Conservation (phyloP, 179 eudicot genomes). For the Gypsophila paniculata region DNA sequence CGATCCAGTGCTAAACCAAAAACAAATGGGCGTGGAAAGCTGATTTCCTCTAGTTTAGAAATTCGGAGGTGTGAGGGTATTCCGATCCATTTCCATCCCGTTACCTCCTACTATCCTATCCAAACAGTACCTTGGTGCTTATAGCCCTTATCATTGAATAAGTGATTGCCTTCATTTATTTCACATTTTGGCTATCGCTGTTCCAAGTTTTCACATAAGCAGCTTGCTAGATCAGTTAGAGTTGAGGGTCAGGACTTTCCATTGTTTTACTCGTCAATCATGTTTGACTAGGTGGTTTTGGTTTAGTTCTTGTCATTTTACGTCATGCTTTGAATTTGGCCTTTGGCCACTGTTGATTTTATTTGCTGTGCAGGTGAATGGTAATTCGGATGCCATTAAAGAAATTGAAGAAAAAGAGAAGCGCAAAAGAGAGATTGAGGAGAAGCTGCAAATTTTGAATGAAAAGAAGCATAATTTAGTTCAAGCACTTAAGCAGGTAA, state of each 20-base stretch:
- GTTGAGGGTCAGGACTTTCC: not conserved
- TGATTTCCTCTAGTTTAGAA: too few species aligned
- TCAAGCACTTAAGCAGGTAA: conserved; percentile 77
- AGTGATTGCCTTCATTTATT: not conserved
- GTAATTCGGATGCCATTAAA: conserved; percentile 27
- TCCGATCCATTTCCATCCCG: too few species aligned
- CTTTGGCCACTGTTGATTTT: not conserved
- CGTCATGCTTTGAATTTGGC: not conserved
- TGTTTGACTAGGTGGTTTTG: not conserved
- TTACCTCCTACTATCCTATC: too few species aligned
- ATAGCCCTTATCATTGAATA: not conserved
- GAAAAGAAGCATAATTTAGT: conserved; percentile 82
- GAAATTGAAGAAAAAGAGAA: conserved; percentile 56
- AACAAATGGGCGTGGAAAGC: not conserved
- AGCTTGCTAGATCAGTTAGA: not conserved
- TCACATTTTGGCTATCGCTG: not conserved
- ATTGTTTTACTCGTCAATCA: not conserved
- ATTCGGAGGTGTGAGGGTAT: too few species aligned
- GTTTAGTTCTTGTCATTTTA: not conserved
- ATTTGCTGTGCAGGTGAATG: conserved; percentile 20
- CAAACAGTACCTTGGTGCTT: too few species aligned
- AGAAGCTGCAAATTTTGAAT: conserved; percentile 57
- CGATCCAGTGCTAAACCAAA: not conserved
- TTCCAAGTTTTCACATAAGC: conserved; percentile 1
- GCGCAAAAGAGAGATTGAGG: conserved; percentile 70